phyloP scores from a whole-genome alignment of 139 green algal genomes.

The Nannochloris sp. region DNA sequence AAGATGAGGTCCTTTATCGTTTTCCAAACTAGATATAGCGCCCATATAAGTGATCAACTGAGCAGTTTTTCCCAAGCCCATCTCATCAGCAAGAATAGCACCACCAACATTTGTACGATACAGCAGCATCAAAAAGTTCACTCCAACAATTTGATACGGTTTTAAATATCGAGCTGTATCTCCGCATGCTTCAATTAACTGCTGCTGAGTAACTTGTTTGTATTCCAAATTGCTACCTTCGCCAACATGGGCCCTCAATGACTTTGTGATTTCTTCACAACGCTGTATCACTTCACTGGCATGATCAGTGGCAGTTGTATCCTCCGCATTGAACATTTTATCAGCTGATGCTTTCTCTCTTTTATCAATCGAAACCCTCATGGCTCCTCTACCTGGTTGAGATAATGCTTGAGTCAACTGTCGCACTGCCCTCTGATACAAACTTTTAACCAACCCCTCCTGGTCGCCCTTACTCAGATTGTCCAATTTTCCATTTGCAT shows the following conservation, averaged over 20 bases:
- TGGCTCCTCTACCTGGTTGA: background rate
- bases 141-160: constrained; percentile 84
- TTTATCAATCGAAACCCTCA: constrained; percentile 30
- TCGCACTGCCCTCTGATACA: background rate
- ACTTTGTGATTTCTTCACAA: constrained; percentile 38
- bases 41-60: constrained; percentile 81
- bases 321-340: constrained; percentile 22
- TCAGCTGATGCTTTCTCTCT: constrained; percentile 8
- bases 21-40: constrained; percentile 16
- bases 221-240: constrained; percentile 9
- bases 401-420: background rate
- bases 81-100: constrained; percentile 14
- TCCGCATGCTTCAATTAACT: constrained; percentile 43
- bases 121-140: constrained; percentile 90
- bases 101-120: constrained; percentile 38
- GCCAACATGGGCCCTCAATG: constrained; percentile 23
- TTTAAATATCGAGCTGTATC: constrained; percentile 57
- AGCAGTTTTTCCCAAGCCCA: constrained; percentile 82
- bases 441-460: background rate
- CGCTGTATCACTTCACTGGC: constrained; percentile 29
- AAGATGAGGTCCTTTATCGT: constrained; percentile 46
- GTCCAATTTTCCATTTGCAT: background rate
- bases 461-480: background rate
- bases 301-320: constrained; percentile 21
- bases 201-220: constrained; percentile 24